Evolutionary conservation across 805 yeast species (phyloP).

Genomic region (Saturnispora galanensis): DNA sequence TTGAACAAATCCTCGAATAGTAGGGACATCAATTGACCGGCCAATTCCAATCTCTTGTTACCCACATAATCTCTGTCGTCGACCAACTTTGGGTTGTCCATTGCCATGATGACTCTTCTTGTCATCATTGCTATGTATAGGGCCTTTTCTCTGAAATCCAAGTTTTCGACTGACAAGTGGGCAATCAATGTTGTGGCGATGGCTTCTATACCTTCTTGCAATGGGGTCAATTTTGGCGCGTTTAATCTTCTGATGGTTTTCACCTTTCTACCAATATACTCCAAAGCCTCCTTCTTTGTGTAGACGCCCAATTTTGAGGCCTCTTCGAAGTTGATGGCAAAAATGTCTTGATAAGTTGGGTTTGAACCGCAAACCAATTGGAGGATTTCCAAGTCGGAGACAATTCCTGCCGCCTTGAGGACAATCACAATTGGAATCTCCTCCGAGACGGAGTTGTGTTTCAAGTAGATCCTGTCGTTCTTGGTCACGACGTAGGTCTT

Average conservation of each 20-base stretch:
- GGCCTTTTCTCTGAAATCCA: conserved; percentile 91
- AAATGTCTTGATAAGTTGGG: conserved; percentile 80
- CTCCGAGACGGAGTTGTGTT: conserved; percentile 91
- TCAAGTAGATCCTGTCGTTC: conserved; percentile 77
- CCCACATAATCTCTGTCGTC: conserved; percentile 99
- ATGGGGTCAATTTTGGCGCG: conserved; percentile 63
- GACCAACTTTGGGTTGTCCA: conserved; percentile 89
- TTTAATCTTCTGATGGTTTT: conserved; percentile 85
- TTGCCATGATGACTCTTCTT: conserved; percentile 89
- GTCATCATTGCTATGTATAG: conserved; percentile 94
- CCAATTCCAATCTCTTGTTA: conserved; percentile 91
- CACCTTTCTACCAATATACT: conserved; percentile 82
- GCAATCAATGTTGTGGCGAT: conserved; percentile 95
- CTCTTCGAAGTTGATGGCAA: conserved; percentile 90
- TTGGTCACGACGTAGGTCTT: conserved; percentile 93
- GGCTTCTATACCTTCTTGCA: conserved; percentile 96
- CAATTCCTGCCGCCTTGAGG: conserved; percentile 89
- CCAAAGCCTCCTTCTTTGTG: conserved; percentile 90
- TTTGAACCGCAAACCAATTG: conserved; percentile 90
- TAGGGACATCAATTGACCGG: conserved; percentile 93
- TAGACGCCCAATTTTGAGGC: conserved; percentile 75
- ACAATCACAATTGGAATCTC: conserved; percentile 92
- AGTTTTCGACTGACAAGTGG: conserved; percentile 72
- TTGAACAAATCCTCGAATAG: conserved; percentile 95
- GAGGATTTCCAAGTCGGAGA: conserved; percentile 85